Evolutionary conservation across 139 green algal species (phyloP).

Genomic region (Monoraphidium neglectum): DNA sequence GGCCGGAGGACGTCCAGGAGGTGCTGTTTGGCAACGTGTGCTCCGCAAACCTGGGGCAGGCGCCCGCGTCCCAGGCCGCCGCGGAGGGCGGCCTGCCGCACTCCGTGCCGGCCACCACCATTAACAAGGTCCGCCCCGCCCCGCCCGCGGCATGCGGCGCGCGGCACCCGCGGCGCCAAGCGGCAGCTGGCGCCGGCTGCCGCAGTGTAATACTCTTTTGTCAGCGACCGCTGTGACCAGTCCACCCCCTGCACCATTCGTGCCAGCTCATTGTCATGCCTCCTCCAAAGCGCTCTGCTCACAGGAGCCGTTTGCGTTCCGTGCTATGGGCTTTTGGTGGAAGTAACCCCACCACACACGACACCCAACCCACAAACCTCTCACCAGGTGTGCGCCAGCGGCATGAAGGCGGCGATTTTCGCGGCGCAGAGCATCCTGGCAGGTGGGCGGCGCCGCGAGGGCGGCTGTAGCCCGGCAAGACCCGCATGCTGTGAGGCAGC

Average conservation of each 20-base stretch:
- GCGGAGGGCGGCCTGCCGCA: slow-evolving; percentile 75
- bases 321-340: too few species aligned
- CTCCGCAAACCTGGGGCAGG: slow-evolving; percentile 79
- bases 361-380: not conserved
- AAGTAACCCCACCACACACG: not conserved
- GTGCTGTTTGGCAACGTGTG: slow-evolving; percentile 90
- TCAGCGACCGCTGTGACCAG: too few species aligned
- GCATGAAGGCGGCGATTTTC: slow-evolving; percentile 90
- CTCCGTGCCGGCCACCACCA: slow-evolving; percentile 68
- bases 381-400: slow-evolving; percentile 74
- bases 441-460: slow-evolving; percentile 16
- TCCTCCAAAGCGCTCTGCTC: too few species aligned
- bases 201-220: too few species aligned
- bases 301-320: too few species aligned
- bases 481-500: too few species aligned
- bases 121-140: slow-evolving; percentile 93
- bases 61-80: slow-evolving; percentile 83
- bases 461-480: too few species aligned
- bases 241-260: too few species aligned
- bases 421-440: slow-evolving; percentile 75
- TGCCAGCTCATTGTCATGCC: too few species aligned
- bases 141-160: too few species aligned
- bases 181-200: too few species aligned
- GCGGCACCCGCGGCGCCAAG: too few species aligned
- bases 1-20: slow-evolving; percentile 59